Percentiles rank a stretch among this genome's conserved stretches.
phyloP scores from a whole-genome alignment of 306 rosid genomes.

The Gastrolobium bilobum region DNA sequence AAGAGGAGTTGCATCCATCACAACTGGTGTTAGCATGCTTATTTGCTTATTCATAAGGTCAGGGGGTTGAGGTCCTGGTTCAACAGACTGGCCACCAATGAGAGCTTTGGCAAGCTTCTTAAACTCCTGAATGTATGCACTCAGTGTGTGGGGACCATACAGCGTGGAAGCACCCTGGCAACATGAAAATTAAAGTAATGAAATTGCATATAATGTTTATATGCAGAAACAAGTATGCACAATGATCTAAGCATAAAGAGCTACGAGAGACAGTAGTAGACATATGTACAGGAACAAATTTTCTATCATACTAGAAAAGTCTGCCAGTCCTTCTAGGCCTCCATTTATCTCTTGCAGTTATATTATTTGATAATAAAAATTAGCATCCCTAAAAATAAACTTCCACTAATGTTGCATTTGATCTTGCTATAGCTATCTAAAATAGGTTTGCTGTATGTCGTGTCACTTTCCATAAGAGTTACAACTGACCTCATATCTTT shows the following conservation, averaged over 20 bases:
- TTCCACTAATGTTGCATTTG: not conserved
- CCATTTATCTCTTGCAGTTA: not conserved
- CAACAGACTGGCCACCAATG: conserved; percentile 53
- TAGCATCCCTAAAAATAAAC: conserved; percentile 6
- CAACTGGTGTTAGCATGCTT: conserved; percentile 83
- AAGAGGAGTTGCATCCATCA: conserved; percentile 72
- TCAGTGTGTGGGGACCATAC: conserved; percentile 94
- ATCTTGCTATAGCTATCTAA: conserved; percentile 29
- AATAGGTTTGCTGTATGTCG: not conserved
- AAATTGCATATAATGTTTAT: conserved; percentile 3
- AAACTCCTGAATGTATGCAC: conserved; percentile 93
- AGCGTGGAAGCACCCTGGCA: conserved; percentile 91
- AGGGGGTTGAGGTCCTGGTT: conserved; percentile 88
- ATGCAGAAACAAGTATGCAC: conserved; percentile 27
- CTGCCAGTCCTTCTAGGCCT: not conserved
- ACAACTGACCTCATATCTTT: conserved; percentile 92
- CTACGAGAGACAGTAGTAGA: not conserved
- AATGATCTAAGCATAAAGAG: conserved; percentile 24
- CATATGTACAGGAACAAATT: not conserved
- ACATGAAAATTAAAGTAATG: conserved; percentile 35
- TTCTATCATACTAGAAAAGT: not conserved
- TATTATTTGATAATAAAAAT: conserved; percentile 10
- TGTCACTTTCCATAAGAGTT: conserved; percentile 35
- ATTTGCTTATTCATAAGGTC: conserved; percentile 81
- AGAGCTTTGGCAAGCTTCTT: conserved; percentile 84